Evolutionary conservation across 495 filamentous ascomycete genomes (phyloP), one percentile per base, ranked within the genome.

Genomic region (Xylaria curta): DNA sequence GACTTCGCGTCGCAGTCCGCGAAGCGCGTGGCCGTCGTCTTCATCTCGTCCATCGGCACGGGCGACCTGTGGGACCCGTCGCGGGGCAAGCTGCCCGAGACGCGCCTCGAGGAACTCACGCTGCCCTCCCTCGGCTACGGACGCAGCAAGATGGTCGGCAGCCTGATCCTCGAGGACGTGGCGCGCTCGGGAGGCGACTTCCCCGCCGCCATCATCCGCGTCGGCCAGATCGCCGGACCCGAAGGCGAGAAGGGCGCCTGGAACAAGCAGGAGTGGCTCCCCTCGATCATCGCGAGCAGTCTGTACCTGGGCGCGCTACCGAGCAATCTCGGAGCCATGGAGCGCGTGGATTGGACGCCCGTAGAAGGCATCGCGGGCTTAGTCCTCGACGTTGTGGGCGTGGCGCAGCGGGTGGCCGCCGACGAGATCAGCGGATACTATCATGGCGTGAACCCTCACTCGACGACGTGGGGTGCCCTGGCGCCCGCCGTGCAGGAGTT

Each of bases 211-310:
- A 77, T 89, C 19, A 80, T 84, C 66, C 84, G 90, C 0, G 84
- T 90, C 1, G 89, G 89, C 0, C 89, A 91, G 73, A 85, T 91
- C 63, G 85, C 76, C 0, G 89, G 90, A 0, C 85, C 89, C 0
- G 76, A 72, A 19, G 73, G 78, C 12, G 78, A 80, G 36, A 69
- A 74, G 1, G 84, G 86, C 1, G 71, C 77, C 17, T 92, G 89
- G 89, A 89, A 87, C 71, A 76, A 72, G 53, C 77, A 85, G 26
- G 89, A 91, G 66, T 91, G 88, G 87, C 79, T 91, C 4, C 90
- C 89, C 0, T 81, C 79, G 36, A 75, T 87, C 60, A 68, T 88
- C 66, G 83, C 81, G 0, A 83, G 79, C 40, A 84, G 80, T 28
- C 75, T 81, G 13, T 79, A 84, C 51, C 71, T 88, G 0, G 80